A percentile compares a stretch with the other conserved stretches of the same genome.
Conservation (phyloP, 2,329 filamentous ascomycete genomes). For the Cladophialophora immunda region DNA sequence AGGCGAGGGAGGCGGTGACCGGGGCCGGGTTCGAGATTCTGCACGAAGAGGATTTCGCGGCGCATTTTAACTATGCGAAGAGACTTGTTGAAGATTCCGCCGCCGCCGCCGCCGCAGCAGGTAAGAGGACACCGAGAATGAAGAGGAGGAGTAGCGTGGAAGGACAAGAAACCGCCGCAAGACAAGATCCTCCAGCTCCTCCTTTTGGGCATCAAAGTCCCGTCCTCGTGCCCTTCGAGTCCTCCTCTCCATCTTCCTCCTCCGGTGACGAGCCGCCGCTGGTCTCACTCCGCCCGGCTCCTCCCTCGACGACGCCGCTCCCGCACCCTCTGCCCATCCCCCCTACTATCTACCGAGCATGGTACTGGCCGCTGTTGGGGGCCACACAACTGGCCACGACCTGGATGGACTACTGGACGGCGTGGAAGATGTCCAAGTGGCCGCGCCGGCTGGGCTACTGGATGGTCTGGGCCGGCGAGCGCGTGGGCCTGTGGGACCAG, state of each 20-base stretch:
- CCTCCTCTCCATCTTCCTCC: background rate
- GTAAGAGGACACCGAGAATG: background rate
- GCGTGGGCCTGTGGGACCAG: slow-evolving; percentile 33
- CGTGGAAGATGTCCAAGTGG: slow-evolving; percentile 31
- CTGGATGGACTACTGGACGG: slow-evolving; percentile 34
- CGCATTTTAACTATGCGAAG: slow-evolving; percentile 28
- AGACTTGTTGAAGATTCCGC: background rate
- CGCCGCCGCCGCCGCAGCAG: background rate
- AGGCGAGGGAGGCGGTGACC: slow-evolving; percentile 39
- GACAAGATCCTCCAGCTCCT: background rate
- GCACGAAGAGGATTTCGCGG: slow-evolving; percentile 43
- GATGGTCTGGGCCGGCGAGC: slow-evolving; percentile 33
- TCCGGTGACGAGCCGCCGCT: background rate
- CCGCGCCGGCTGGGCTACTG: slow-evolving; percentile 24
- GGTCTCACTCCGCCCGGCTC: background rate
- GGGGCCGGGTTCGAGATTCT: slow-evolving; percentile 42
- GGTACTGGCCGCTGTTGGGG: slow-evolving; percentile 41
- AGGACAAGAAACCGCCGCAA: background rate
- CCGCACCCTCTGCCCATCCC: slow-evolving; percentile 1
- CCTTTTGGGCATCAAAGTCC: background rate
- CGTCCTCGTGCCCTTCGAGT: background rate
- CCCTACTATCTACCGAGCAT: slow-evolving; percentile 31
- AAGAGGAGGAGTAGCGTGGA: background rate
- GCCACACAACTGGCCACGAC: slow-evolving; percentile 28
- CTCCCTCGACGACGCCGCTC: background rate